Evolutionary conservation across 768 basidiomycete species (phyloP), one percentile per base, ranked within the genome.

Genomic region (Rhizopogon vesiculosus): DNA sequence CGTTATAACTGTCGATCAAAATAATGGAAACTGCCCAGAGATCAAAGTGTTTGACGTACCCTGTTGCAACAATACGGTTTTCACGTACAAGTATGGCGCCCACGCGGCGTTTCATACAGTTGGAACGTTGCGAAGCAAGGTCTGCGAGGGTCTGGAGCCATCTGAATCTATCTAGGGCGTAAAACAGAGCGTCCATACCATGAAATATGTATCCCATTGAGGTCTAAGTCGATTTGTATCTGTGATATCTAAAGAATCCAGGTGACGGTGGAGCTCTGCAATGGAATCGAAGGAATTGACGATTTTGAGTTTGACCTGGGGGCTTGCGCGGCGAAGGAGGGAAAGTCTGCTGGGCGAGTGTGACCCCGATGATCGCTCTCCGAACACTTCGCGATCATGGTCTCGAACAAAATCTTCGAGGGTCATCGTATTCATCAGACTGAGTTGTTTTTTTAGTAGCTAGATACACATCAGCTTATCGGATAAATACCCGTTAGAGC

Each of bases 21-120:
- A 44, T 43, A 48, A 60, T 15, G 42, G 18, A 40, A n/a, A 46
- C 41, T 39, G 31, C 7, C n/a, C n/a, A 19, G 18, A 35, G n/a
- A 33, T 15, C 40, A 42, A 51, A 51, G 46, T 42, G 51, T 49
- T 45, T 58, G 10, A 13, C 2, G 49, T 71, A 89, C 89, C 91
- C 91, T 12, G 91, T 90, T 31, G 89, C 80, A 19, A 93, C 73
- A 25, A 93, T 82, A 29, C 90, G 82, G 59, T 88, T 85, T 54
- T 90, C 86, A 0, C 91, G 83, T 31, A 98, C 95, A 29, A 99
- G 75, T 18, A 99, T 84, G 0, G 95, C 95, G 7, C 97, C 97
- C 0, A 99, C 97, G 2, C 97, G 82, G 7, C 95, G 82, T 69
- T 98, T 97, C 94, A 98, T 97, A 68, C 95, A 97, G 66, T 97